phyloP scores from a whole-genome alignment of 1,284 basidiomycete species.

The Ceratobasidium sp. region DNA sequence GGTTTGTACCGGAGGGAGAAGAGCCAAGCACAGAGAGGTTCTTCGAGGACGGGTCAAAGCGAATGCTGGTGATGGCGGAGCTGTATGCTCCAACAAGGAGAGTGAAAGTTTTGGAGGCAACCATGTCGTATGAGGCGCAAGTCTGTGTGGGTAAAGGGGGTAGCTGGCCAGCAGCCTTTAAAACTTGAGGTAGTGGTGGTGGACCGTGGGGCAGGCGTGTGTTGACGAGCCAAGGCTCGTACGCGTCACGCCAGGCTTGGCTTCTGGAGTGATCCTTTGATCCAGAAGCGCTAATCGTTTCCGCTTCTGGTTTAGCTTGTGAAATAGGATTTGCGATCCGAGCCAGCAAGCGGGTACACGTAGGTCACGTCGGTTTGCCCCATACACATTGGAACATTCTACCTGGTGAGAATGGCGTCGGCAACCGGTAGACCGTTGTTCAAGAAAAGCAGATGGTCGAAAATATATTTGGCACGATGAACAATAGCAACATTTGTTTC shows the following conservation, averaged over 20 bases:
- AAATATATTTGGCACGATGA: too few species aligned
- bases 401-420: too few species aligned
- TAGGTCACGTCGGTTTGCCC: neutral
- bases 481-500: too few species aligned
- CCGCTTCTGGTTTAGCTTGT: neutral
- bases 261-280: slow-evolving; percentile 4
- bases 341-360: neutral
- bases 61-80: slow-evolving; percentile 64
- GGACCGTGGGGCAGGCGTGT: neutral
- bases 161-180: slow-evolving; percentile 13
- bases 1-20: slow-evolving; percentile 67
- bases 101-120: slow-evolving; percentile 48
- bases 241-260: neutral
- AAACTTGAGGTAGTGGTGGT: neutral
- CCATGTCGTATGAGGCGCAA: slow-evolving; percentile 11
- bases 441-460: too few species aligned
- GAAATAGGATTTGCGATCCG: neutral
- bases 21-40: slow-evolving; percentile 62
- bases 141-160: neutral
- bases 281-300: slow-evolving; percentile 6
- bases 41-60: slow-evolving; percentile 55
- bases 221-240: neutral
- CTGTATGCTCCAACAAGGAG: slow-evolving; percentile 75
- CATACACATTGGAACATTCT: too few species aligned
- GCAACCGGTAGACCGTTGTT: too few species aligned